phyloP scores from a whole-genome alignment of 305 asterid genomes.

The Rubia tinctorum region DNA sequence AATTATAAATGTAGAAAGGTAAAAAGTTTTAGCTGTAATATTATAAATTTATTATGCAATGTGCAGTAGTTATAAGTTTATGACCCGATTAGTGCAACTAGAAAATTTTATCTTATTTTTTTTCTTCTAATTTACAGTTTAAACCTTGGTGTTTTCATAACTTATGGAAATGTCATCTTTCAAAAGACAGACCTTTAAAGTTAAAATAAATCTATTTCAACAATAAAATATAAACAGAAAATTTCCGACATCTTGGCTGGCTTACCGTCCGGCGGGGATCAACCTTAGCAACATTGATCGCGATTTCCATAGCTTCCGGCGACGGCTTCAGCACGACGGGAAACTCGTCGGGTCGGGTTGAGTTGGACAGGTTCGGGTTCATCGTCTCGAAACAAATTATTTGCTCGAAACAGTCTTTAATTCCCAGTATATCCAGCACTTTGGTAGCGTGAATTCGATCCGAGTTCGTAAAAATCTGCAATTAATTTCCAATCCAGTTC shows the following conservation, averaged over 20 bases:
- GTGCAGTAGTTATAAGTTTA: no score
- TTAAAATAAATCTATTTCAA: no score
- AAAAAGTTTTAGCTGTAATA: no score
- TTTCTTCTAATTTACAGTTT: no score
- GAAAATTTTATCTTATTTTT: no score
- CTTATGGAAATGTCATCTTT: no score
- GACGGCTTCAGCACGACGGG: slow-evolving; percentile 84
- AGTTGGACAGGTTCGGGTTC: slow-evolving; percentile 50
- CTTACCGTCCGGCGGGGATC: slow-evolving; percentile 85
- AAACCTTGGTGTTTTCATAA: no score
- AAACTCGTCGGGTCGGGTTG: slow-evolving; percentile 46
- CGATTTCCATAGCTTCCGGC: slow-evolving; percentile 63
- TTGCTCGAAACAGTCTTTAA: slow-evolving; percentile 67
- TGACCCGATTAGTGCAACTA: no score
- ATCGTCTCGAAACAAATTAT: slow-evolving; percentile 85
- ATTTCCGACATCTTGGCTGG: background rate
- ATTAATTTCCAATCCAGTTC: background rate
- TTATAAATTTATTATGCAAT: no score
- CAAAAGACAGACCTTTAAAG: no score
- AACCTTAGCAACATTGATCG: slow-evolving; percentile 52
- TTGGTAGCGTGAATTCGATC: slow-evolving; percentile 63
- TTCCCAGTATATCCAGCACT: slow-evolving; percentile 67
- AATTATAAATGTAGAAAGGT: no score
- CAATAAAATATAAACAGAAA: no score
- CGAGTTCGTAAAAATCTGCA: slow-evolving; percentile 82